Percentiles rank a stretch among this genome's conserved stretches.
Evolutionary conservation across 2,329 filamentous ascomycete species (phyloP).

Genomic region (Pseudogymnoascus sp.): DNA sequence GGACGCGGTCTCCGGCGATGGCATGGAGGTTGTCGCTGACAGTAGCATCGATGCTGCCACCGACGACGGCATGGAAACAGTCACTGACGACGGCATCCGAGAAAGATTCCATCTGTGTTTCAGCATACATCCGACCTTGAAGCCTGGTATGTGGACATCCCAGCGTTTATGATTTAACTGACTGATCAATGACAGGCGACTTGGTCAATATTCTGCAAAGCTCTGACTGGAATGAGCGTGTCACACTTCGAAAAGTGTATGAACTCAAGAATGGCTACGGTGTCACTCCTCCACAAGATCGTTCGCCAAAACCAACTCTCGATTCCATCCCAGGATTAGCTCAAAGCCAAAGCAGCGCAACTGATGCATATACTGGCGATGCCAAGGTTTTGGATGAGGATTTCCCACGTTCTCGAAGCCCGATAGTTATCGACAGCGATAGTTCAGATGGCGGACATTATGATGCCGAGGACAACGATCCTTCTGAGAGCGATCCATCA

Average conservation of each 20-base stretch:
- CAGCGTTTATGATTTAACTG: background rate
- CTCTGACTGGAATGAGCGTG: constrained; percentile 2
- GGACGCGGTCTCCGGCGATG: background rate
- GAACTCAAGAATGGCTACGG: background rate
- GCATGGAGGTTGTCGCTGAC: background rate
- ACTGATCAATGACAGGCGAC: background rate
- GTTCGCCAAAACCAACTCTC: background rate
- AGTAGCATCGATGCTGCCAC: background rate
- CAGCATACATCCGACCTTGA: background rate
- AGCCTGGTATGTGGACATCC: background rate
- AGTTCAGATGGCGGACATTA: background rate
- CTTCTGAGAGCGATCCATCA: background rate
- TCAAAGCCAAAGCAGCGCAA: background rate
- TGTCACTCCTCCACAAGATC: background rate
- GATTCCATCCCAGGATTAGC: background rate
- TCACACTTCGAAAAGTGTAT: background rate
- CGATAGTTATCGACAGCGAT: background rate
- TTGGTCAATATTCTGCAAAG: background rate
- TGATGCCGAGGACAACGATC: too few relatives aligned
- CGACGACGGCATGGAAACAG: background rate
- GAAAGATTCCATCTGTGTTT: background rate
- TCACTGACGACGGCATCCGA: background rate
- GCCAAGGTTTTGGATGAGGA: background rate
- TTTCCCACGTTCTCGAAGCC: background rate
- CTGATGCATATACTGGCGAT: background rate